Base-by-base conservation (phyloP, 352 stramenopile species). In the Globisporangium recalcitrans region DNA sequence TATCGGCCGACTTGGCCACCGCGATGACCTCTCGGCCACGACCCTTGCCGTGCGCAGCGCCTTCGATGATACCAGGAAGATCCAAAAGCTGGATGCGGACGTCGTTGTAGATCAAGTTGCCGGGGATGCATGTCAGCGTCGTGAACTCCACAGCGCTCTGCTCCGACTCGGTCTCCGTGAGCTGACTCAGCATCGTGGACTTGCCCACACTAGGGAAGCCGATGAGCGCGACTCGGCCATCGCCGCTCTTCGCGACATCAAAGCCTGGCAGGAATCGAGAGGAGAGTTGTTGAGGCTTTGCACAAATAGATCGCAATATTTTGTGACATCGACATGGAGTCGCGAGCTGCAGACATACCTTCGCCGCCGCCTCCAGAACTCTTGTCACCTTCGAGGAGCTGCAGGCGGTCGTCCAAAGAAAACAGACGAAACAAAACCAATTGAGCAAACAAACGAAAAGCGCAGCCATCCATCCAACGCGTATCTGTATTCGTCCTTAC, bases 61-160 rank as follows among this genome's bases (percentile, higher is more conserved):
- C 98, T 89, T 99, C 98, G 77, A 99, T 99, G 73, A 99, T 99
- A 87, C 98, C 98, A 1, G 98, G 98, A 53, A 99, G 79, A 97
- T 99, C 98, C 47, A 99, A 78, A 40, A 99, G 79, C 85, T 99
- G 97, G 60, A 99, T 98, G 69, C 94, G 93, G 38, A 96, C 93
- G 64, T 98, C 93, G 71, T 97, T 98, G 82, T 98, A 98, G 59
- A 97, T 88, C 58, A 98, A 72, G 72, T 98, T 98, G 32, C 96
- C 97, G 29, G 97, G 97, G 65, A 99, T 99, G 69, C 96, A 99
- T 24, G 97, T 99, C 14, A 99, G 69, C 49, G 97, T 99, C 8
- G 97, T 99, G 73, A 99, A 99, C 77, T 99, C 97, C 58, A 99
- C 98, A 7, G 93, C 89, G 22, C 97, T 98, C 24, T 94, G 93